These are phyloP conservation scores for Durotheca rogersii DNA, from an alignment of 495 filamentous ascomycete species.

Conservation along the genomic window DNA sequence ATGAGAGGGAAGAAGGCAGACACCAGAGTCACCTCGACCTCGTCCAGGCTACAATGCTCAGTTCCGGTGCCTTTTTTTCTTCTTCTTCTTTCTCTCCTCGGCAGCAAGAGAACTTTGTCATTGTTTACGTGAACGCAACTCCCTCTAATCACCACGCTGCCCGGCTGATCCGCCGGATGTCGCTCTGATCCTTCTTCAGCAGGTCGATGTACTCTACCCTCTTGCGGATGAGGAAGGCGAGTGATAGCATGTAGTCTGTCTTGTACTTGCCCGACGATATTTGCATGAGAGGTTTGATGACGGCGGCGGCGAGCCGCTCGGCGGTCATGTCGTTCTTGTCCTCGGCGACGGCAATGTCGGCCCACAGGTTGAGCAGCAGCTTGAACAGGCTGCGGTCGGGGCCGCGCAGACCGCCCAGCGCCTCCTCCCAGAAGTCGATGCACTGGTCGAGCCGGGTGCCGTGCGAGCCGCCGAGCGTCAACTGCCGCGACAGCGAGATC, in stretches of 20 bases:
- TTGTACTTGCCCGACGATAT: constrained; percentile 31
- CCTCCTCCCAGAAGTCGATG: constrained; percentile 53
- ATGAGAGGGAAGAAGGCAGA: constrained; percentile 6
- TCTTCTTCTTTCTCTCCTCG: too few species aligned
- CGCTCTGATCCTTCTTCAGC: constrained; percentile 32
- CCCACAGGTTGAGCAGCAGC: constrained; percentile 47
- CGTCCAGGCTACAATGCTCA: not conserved
- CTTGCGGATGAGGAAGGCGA: constrained; percentile 50
- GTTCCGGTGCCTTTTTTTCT: too few species aligned
- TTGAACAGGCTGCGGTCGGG: constrained; percentile 43
- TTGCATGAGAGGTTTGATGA: constrained; percentile 46
- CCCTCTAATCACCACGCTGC: constrained; percentile 41
- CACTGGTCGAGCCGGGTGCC: constrained; percentile 42
- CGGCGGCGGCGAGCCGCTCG: constrained; percentile 42
- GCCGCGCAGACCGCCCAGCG: constrained; percentile 42
- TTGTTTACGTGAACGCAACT: too few species aligned
- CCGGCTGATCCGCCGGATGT: constrained; percentile 32
- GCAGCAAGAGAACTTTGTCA: too few species aligned
- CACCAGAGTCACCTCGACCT: too few species aligned
- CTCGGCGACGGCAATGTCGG: constrained; percentile 38
- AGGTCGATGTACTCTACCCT: constrained; percentile 41
- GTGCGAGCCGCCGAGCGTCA: constrained; percentile 35
- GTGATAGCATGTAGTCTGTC: constrained; percentile 43
- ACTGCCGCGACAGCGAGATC: constrained; percentile 43
- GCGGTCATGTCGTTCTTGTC: constrained; percentile 48